Evolutionary conservation across 768 basidiomycete genomes (phyloP), one percentile per base, ranked within the genome.

Genomic region (Agrocybe pediades): DNA sequence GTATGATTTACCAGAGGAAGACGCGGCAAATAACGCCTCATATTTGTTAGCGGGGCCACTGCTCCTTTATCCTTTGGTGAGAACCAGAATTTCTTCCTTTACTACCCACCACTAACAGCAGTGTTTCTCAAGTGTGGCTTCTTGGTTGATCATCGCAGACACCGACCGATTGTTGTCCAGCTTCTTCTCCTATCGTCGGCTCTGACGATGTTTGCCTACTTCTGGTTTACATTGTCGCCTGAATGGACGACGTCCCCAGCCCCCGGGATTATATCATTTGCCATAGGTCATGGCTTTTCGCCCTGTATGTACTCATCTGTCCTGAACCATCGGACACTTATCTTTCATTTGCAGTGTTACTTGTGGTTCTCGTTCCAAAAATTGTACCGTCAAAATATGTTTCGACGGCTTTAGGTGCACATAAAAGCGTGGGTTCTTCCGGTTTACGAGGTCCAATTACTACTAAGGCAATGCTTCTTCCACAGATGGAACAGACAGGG

Each of bases 401-500:
- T 41, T 86, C 87, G 1, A 91, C 90, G 1, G 88, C 87, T 4
- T 74, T 92, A 0, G 90, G 88, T 1, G 83, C 85, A 6, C 88
- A 92, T 64, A 91, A 92, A 66, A 84, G 85, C 64, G 90, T 90
- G 70, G 56, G 85, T 70, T 3, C 6, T 25, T 27, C 9, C 16
- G 40, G 51, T 30, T 20, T 47, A 25, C 45, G n/a, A 13, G 33
- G 19, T 15, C 27, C 15, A 27, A 27, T 56, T 9, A 6, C 7
- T 21, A 26, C 36, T 40, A 16, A 42, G n/a, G n/a, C 44, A n/a
- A 41, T 21, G 23, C 29, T 36, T 26, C 41, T 42, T 23, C n/a
- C n/a, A n/a, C 52, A 90, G 88, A 72, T 92, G 53, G 90, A 92
- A 64, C 84, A 88, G 66, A 83, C 85, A 2, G 88, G 88, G 1